Conservation (phyloP, 768 basidiomycete species). For the Tephrocybe sp. region DNA sequence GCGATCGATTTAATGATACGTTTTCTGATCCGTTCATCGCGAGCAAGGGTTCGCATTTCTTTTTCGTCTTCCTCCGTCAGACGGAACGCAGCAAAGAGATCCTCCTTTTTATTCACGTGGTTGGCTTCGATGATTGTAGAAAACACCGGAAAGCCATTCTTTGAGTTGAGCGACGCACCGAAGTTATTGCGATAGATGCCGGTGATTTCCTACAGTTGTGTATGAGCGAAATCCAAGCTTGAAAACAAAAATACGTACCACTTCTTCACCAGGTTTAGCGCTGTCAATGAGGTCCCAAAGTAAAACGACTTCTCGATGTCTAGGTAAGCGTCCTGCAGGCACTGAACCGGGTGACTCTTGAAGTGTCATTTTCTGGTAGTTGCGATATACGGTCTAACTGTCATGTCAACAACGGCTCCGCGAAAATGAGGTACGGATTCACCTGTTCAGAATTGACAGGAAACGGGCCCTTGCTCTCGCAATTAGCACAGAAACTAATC, state of each 20-base stretch:
- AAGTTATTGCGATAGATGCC: slow-evolving; percentile 99
- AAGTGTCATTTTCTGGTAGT: slow-evolving; percentile 98
- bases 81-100: slow-evolving; percentile 96
- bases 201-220: slow-evolving; percentile 80
- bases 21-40: slow-evolving; percentile 94
- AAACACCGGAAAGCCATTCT: slow-evolving; percentile 99
- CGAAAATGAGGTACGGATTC: slow-evolving; percentile 12
- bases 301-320: slow-evolving; percentile 95
- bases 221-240: slow-evolving; percentile 8
- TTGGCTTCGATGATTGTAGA: slow-evolving; percentile 98
- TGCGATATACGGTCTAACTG: slow-evolving; percentile 89
- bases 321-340: slow-evolving; percentile 93
- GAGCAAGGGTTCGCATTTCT: slow-evolving; percentile 83
- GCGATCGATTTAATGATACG: slow-evolving; percentile 98
- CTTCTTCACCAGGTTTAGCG: slow-evolving; percentile 98
- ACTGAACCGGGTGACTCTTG: slow-evolving; percentile 98
- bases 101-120: slow-evolving; percentile 99
- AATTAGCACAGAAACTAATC: slow-evolving; percentile 92
- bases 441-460: slow-evolving; percentile 96
- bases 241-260: slow-evolving; percentile 52
- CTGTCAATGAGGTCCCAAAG: slow-evolving; percentile 98
- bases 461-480: slow-evolving; percentile 95
- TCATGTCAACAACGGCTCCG: too few relatives aligned
- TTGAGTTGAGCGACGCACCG: slow-evolving; percentile 95
- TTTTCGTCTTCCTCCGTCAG: slow-evolving; percentile 97